A percentile compares a stretch with the other conserved stretches of the same genome.
Conservation (phyloP, 2,329 filamentous ascomycete genomes). For the Colletotrichum liaoningense region DNA sequence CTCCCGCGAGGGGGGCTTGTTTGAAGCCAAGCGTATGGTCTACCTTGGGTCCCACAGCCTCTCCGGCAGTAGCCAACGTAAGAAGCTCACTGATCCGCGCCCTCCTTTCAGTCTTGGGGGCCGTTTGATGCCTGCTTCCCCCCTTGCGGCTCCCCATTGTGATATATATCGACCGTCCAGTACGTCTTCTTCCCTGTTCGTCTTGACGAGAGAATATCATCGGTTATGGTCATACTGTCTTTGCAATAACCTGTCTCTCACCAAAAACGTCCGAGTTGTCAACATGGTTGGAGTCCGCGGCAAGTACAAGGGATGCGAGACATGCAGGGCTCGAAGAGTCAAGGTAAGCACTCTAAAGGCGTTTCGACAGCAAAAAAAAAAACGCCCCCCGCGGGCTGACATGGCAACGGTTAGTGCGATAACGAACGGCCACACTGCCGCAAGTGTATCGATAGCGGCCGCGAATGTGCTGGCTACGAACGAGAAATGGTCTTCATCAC, state of each 20-base stretch:
- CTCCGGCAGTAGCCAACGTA: constrained; percentile 27
- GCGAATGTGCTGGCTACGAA: constrained; percentile 72
- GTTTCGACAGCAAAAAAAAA: constrained; percentile 1
- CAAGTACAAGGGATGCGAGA: constrained; percentile 74
- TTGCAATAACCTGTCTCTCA: not conserved
- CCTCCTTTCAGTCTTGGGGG: not conserved
- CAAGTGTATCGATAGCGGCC: constrained; percentile 68
- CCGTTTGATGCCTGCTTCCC: constrained; percentile 1
- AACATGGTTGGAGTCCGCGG: constrained; percentile 72
- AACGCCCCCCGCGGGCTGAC: constrained; percentile 11
- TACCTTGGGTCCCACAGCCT: not conserved
- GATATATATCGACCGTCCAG: constrained; percentile 21
- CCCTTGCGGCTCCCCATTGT: not conserved
- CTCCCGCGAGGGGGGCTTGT: constrained; percentile 18
- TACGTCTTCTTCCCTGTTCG: constrained; percentile 10
- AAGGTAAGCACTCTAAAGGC: constrained; percentile 55
- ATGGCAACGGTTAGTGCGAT: constrained; percentile 61
- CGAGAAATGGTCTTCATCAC: constrained; percentile 73
- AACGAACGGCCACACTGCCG: constrained; percentile 70
- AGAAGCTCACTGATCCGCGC: constrained; percentile 19
- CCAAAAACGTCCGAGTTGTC: constrained; percentile 19
- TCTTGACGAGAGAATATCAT: not conserved
- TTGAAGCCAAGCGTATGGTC: not conserved
- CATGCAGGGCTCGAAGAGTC: constrained; percentile 68
- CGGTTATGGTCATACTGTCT: constrained; percentile 4